A percentile compares a stretch with the other conserved stretches of the same genome.
These are phyloP conservation scores for Fusarium verrucosum DNA, from an alignment of 2,329 filamentous ascomycete genomes.

Conservation along the genomic window DNA sequence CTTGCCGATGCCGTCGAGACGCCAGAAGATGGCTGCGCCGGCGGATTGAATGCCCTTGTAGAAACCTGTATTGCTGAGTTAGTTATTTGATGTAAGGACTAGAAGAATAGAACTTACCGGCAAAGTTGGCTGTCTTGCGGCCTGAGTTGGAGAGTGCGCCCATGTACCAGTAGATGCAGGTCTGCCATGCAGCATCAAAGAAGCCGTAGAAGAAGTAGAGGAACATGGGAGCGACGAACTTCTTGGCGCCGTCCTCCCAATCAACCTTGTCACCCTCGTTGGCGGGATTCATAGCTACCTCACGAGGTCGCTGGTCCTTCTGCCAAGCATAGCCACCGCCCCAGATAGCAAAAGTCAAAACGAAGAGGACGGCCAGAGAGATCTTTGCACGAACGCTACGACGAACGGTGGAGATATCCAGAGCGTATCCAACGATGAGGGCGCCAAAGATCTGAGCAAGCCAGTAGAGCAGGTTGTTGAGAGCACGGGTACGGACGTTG, in stretches of 20 bases:
- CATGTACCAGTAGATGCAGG: conserved; percentile 69
- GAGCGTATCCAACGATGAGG: conserved; percentile 56
- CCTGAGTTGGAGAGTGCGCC: conserved; percentile 89
- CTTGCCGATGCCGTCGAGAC: conserved; percentile 40
- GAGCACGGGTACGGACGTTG: conserved; percentile 63
- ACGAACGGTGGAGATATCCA: conserved; percentile 55
- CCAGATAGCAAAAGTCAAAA: conserved; percentile 63
- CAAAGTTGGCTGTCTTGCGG: conserved; percentile 88
- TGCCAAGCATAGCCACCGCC: conserved; percentile 73
- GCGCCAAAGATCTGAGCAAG: conserved; percentile 65
- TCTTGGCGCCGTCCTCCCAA: conserved; percentile 54
- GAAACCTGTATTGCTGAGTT: conserved; percentile 62
- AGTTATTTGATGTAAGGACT: background rate
- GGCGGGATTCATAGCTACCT: conserved; percentile 52
- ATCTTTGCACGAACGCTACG: conserved; percentile 57
- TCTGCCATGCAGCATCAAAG: conserved; percentile 74
- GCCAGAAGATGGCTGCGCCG: conserved; percentile 45
- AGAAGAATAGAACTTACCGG: conserved; percentile 29
- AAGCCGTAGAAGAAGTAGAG: conserved; percentile 77
- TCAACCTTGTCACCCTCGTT: conserved; percentile 51
- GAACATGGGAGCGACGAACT: conserved; percentile 70
- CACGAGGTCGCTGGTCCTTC: conserved; percentile 59
- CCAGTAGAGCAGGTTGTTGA: conserved; percentile 65
- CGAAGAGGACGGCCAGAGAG: conserved; percentile 58
- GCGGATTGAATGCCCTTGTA: conserved; percentile 67